A percentile compares a stretch with the other conserved stretches of the same genome.
phyloP scores from a whole-genome alignment of 1,284 basidiomycete genomes.

The Pyrrhoderma lamaoense region DNA sequence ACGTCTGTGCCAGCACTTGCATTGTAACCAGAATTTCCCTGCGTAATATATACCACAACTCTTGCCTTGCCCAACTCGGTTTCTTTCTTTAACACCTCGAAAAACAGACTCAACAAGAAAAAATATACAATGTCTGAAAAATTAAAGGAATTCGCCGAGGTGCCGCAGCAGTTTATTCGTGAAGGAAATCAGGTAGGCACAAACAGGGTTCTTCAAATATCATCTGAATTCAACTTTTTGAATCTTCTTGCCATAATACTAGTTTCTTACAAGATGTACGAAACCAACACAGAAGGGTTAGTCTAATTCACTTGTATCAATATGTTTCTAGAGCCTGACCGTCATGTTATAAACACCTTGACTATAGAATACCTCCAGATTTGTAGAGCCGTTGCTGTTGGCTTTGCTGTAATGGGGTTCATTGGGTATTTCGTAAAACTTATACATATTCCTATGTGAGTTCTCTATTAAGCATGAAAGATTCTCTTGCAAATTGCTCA shows the following conservation, averaged over 20 bases:
- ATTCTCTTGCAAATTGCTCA: neutral
- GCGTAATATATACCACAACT: neutral
- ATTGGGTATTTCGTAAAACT: conserved; percentile 95
- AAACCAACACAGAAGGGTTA: conserved; percentile 94
- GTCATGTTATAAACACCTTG: neutral
- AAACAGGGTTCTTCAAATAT: neutral
- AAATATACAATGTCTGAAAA: conserved; percentile 70
- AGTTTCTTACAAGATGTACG: conserved; percentile 97
- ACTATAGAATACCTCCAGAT: conserved; percentile 85
- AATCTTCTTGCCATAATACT: conserved; percentile 19
- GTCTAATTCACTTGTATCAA: conserved; percentile 19
- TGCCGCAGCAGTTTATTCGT: conserved; percentile 87
- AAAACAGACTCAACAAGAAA: too few relatives aligned
- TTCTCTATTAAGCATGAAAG: neutral
- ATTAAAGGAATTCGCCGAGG: conserved; percentile 83
- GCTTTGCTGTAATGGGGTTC: conserved; percentile 97
- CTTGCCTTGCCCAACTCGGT: conserved; percentile 11
- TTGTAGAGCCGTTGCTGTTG: conserved; percentile 88
- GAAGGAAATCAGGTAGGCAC: conserved; percentile 85
- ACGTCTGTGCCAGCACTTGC: conserved; percentile 20
- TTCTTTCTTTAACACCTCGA: conserved; percentile 20
- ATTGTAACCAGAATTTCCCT: conserved; percentile 4
- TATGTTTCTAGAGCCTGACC: neutral
- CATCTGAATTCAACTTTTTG: neutral
- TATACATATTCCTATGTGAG: conserved; percentile 93